Evolutionary conservation across 2,329 filamentous ascomycete species (phyloP).

Genomic region (Xylaria sp.): DNA sequence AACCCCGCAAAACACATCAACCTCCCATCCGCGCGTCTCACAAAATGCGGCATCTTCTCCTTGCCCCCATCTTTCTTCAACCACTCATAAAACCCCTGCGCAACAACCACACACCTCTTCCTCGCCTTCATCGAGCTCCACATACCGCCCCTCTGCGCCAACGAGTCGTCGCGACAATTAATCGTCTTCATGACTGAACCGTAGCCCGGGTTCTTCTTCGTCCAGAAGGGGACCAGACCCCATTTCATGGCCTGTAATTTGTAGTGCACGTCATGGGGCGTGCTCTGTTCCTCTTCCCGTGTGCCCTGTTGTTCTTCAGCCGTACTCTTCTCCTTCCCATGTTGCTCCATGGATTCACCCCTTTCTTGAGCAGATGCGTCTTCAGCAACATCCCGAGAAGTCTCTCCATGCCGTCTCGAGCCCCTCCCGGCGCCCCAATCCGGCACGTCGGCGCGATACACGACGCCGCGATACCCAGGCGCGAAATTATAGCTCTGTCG

Average conservation of each 20-base stretch:
- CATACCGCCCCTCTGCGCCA: constrained; percentile 71
- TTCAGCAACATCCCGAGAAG: constrained; percentile 10
- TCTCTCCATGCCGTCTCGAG: constrained; percentile 1
- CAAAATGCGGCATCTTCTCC: constrained; percentile 79
- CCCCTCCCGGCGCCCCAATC: constrained; percentile 50
- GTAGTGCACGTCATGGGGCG: constrained; percentile 55
- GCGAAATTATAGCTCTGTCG: constrained; percentile 89
- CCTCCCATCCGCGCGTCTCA: constrained; percentile 73
- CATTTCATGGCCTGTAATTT: constrained; percentile 93
- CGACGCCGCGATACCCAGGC: constrained; percentile 76
- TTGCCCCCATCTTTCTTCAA: constrained; percentile 66
- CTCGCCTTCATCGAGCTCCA: constrained; percentile 87
- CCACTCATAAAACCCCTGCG: constrained; percentile 97
- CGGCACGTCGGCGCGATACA: constrained; percentile 72
- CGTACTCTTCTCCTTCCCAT: too few relatives aligned
- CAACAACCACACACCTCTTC: constrained; percentile 82
- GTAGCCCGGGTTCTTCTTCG: constrained; percentile 75
- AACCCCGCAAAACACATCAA: constrained; percentile 87
- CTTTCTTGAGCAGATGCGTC: constrained; percentile 2
- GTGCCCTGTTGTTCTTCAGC: too few relatives aligned
- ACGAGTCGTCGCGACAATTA: constrained; percentile 88
- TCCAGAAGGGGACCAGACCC: constrained; percentile 93
- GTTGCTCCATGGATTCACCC: background rate
- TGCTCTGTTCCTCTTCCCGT: too few relatives aligned
- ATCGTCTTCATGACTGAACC: constrained; percentile 78